A percentile compares a stretch with the other conserved stretches of the same genome.
Conservation (phyloP, 495 filamentous ascomycete genomes). For the Wilcoxina mikolae region DNA sequence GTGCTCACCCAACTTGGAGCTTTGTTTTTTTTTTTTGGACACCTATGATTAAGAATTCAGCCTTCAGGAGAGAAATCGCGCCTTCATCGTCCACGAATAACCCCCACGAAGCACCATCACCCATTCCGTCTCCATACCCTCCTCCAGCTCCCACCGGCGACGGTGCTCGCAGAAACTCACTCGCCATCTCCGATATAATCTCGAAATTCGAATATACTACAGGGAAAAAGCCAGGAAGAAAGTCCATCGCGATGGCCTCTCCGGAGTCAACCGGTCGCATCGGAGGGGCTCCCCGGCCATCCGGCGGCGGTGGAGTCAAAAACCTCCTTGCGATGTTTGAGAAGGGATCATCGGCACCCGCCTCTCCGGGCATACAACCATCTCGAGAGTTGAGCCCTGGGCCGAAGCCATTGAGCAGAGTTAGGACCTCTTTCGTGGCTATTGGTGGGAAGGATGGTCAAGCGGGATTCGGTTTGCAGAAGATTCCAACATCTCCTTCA, state of each 20-base stretch:
- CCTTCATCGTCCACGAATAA: neutral
- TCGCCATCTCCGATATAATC: constrained; percentile 2
- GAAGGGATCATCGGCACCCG: constrained; percentile 16
- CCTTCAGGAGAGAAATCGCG: constrained; percentile 1
- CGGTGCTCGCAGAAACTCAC: neutral
- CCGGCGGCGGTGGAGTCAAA: constrained; percentile 21
- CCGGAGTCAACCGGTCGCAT: constrained; percentile 2
- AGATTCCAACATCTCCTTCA: constrained; percentile 10
- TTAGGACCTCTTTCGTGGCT: constrained; percentile 26
- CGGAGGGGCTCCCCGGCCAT: neutral
- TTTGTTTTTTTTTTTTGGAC: constrained; percentile 3
- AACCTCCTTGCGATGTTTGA: constrained; percentile 28
- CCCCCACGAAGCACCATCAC: neutral
- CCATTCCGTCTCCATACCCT: neutral
- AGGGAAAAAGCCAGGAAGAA: neutral
- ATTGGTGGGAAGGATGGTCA: constrained; percentile 17
- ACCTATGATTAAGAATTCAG: constrained; percentile 6
- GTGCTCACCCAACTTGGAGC: neutral
- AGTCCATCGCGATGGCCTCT: constrained; percentile 4
- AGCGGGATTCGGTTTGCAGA: constrained; percentile 22
- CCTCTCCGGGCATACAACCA: constrained; percentile 8
- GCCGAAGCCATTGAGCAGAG: constrained; percentile 16
- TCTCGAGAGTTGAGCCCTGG: constrained; percentile 21
- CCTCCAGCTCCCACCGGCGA: neutral
- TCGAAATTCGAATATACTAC: constrained; percentile 1